Base-by-base conservation (phyloP, 495 filamentous ascomycete genomes). In the Apodospora peruviana region DNA sequence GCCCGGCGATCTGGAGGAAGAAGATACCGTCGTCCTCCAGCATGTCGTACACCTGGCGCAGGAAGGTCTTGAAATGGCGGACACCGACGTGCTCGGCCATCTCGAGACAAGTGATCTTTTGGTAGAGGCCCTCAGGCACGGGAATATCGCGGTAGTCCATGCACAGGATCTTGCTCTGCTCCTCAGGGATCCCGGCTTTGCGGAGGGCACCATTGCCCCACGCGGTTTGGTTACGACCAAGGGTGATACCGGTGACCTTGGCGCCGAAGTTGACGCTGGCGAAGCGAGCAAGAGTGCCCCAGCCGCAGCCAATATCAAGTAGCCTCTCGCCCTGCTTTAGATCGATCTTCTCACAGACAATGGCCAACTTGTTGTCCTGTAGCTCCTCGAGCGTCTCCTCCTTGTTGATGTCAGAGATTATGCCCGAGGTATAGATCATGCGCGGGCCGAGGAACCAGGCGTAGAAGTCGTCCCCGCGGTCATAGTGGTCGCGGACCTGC, bases 51-150 rank as follows among this genome's bases (percentile, higher is more conserved):
- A 84, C 80, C 65, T 91, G 86, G 51, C 71, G 76, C 57, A 84
- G 71, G 72, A 91, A 91, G 23, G 62, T 56, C 35, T 69, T 64
- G 47, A 90, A 82, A 58, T 88, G 79, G 39, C 85, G 81, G 32
- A 94, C 80, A 68, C 88, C 88, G 48, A 94, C 88, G 62, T 94
- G 88, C 72, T 94, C 88, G 23, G 84, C 86, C 88, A 94, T 94
- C 70, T 94, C 88, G 17, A 94, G 78, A 60, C 85, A 87, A 34
- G 86, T 89, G 62, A 94, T 91, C 75, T 90, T 91, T 60, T 89
- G 74, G 68, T 86, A 94, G 37, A 74, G 69, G 57, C 83, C 84
- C 48, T 76, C 68, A 3, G 80, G 83, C 24, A 82, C 76, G 21
- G 85, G 80, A 48, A 87, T 88, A 62, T 91, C 88, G 52, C 88